Conservation (phyloP, 192 early-diverging fungal genomes). For the Umbelopsis vinacea region DNA sequence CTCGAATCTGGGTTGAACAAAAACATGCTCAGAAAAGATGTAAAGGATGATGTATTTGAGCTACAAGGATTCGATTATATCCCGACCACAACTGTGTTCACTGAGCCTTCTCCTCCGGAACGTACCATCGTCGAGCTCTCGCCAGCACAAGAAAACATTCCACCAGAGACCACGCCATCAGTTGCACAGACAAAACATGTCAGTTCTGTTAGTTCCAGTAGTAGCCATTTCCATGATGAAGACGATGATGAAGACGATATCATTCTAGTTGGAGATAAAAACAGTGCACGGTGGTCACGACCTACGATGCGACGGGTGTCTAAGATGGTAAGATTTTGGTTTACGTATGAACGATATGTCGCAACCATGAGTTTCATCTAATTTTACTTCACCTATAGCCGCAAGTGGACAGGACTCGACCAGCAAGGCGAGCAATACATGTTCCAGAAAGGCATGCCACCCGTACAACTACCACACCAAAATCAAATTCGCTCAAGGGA, state of each 20-base stretch:
- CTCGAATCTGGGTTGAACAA: too few species aligned
- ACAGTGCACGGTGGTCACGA: neutral
- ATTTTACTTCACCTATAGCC: neutral
- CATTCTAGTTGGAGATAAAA: neutral
- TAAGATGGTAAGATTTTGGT: neutral
- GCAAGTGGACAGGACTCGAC: neutral
- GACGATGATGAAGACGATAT: conserved; percentile 5
- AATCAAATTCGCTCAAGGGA: neutral
- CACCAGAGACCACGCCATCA: neutral
- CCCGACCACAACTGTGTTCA: neutral
- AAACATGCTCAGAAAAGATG: neutral
- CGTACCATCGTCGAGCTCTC: neutral
- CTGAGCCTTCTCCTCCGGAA: neutral
- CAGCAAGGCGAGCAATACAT: neutral
- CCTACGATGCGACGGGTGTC: neutral
- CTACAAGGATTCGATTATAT: neutral
- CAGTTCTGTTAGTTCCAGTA: neutral
- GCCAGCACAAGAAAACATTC: neutral
- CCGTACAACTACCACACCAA: neutral
- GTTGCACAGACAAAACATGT: neutral
- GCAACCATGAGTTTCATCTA: neutral
- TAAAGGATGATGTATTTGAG: neutral
- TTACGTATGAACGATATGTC: neutral
- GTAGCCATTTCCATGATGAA: neutral
- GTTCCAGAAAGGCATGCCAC: neutral